A percentile compares a stretch with the other conserved stretches of the same genome.
phyloP scores from a whole-genome alignment of 2,329 filamentous ascomycete species.

The Pyrenophora seminiperda region DNA sequence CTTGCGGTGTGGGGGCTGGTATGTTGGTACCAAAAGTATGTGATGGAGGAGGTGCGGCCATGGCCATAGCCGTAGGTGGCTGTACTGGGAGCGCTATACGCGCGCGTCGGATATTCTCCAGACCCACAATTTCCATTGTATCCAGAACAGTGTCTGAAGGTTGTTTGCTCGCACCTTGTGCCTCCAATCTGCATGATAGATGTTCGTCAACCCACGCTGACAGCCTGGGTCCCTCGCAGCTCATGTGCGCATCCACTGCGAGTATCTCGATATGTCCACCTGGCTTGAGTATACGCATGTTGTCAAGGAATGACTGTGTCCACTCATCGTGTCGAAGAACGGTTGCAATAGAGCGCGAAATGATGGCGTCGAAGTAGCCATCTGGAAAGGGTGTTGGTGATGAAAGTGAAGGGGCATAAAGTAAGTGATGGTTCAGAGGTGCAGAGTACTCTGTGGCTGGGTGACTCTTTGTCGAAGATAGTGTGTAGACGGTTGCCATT shows the following conservation, averaged over 20 bases:
- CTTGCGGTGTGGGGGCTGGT: constrained; percentile 24
- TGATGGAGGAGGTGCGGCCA: constrained; percentile 9
- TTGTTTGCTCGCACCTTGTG: constrained; percentile 28
- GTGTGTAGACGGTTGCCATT: constrained; percentile 30
- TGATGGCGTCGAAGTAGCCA: constrained; percentile 33
- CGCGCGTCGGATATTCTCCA: constrained; percentile 35
- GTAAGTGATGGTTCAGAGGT: constrained; percentile 36
- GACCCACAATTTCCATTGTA: constrained; percentile 36
- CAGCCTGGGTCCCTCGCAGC: constrained; percentile 28
- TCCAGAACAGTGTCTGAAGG: constrained; percentile 36
- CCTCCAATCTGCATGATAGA: constrained; percentile 28
- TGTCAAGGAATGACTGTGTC: constrained; percentile 37
- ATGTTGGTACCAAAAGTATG: constrained; percentile 12
- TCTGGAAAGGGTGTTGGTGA: constrained; percentile 33
- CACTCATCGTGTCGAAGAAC: constrained; percentile 35
- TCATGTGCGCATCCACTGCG: constrained; percentile 33
- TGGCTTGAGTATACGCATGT: constrained; percentile 35
- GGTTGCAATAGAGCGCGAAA: constrained; percentile 32
- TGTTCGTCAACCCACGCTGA: constrained; percentile 33
- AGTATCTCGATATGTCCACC: constrained; percentile 36
- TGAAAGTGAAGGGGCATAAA: constrained; percentile 30
- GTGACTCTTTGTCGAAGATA: constrained; percentile 28
- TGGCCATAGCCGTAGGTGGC: constrained; percentile 15
- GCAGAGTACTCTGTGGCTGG: constrained; percentile 30
- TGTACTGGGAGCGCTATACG: constrained; percentile 33